These are phyloP conservation scores for Vanderwaltozyma polyspora DNA, from an alignment of 805 yeast species.

Conservation along the genomic window DNA sequence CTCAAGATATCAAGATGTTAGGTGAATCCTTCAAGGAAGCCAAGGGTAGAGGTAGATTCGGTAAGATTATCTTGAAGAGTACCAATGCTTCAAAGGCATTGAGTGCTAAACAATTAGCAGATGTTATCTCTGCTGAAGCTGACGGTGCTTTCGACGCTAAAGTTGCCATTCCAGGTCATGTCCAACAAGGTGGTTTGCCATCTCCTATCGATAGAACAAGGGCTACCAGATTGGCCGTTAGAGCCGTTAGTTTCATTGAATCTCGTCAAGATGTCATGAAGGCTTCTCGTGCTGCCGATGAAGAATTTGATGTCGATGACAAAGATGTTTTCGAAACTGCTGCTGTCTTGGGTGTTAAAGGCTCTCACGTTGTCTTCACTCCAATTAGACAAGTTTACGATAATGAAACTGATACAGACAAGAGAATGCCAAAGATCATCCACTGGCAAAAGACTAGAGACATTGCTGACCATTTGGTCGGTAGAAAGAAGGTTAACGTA, in stretches of 20 bases:
- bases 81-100: constrained; percentile 63
- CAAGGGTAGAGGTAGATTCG: constrained; percentile 54
- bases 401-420: constrained; percentile 70
- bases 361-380: constrained; percentile 64
- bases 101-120: constrained; percentile 54
- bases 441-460: constrained; percentile 73
- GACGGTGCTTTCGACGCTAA: constrained; percentile 60
- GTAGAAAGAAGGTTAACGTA: constrained; percentile 36
- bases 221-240: constrained; percentile 60
- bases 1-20: constrained; percentile 54
- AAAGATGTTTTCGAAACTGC: constrained; percentile 42
- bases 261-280: constrained; percentile 17
- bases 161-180: constrained; percentile 78
- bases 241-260: constrained; percentile 61
- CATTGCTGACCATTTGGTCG: constrained; percentile 75
- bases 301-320: constrained; percentile 19
- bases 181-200: constrained; percentile 74
- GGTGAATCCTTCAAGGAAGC: constrained; percentile 46
- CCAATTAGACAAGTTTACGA: constrained; percentile 70
- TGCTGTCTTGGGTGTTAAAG: constrained; percentile 70
- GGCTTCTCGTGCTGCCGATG: constrained; percentile 23
- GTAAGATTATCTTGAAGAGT: constrained; percentile 56
- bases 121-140: constrained; percentile 49
- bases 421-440: constrained; percentile 79
- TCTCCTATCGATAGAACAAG: constrained; percentile 66